Evolutionary conservation across 306 rosid genomes (phyloP).

Genomic region (Fagus sylvatica): DNA sequence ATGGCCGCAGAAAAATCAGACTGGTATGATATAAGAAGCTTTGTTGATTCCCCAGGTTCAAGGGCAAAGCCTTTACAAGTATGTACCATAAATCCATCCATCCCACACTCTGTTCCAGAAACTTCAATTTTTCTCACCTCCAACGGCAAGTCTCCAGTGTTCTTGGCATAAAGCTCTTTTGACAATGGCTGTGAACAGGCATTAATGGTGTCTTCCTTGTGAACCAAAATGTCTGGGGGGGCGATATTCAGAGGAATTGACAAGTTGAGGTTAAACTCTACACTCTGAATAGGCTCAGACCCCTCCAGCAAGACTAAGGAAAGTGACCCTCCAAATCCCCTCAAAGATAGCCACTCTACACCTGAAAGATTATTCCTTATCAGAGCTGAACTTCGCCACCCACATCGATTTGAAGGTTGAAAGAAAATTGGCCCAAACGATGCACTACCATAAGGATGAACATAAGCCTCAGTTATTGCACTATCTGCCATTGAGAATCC

Average conservation of each 20-base stretch:
- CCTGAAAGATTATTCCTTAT: constrained; percentile 95
- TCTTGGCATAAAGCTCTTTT: constrained; percentile 79
- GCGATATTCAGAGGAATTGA: constrained; percentile 55
- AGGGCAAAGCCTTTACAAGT: constrained; percentile 58
- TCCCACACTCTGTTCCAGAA: constrained; percentile 77
- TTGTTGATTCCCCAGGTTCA: constrained; percentile 63
- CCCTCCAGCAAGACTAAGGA: constrained; percentile 71
- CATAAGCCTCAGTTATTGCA: constrained; percentile 79
- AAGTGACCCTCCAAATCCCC: constrained; percentile 76
- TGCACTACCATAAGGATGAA: constrained; percentile 62
- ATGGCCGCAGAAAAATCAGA: constrained; percentile 67
- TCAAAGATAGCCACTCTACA: constrained; percentile 75
- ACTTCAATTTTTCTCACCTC: constrained; percentile 67
- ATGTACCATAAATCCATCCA: constrained; percentile 78
- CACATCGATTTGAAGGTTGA: constrained; percentile 72
- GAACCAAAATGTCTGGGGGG: constrained; percentile 50
- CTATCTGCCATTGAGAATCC: constrained; percentile 81
- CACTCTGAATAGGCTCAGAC: constrained; percentile 52
- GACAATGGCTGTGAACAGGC: constrained; percentile 60
- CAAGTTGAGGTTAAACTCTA: constrained; percentile 65
- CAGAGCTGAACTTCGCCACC: constrained; percentile 87
- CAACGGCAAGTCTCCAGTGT: constrained; percentile 79
- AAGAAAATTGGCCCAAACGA: constrained; percentile 80
- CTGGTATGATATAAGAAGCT: constrained; percentile 67
- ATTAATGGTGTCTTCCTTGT: constrained; percentile 44